Evolutionary conservation across 768 basidiomycete species (phyloP).

Genomic region (Agaricus sinodeliciosus): DNA sequence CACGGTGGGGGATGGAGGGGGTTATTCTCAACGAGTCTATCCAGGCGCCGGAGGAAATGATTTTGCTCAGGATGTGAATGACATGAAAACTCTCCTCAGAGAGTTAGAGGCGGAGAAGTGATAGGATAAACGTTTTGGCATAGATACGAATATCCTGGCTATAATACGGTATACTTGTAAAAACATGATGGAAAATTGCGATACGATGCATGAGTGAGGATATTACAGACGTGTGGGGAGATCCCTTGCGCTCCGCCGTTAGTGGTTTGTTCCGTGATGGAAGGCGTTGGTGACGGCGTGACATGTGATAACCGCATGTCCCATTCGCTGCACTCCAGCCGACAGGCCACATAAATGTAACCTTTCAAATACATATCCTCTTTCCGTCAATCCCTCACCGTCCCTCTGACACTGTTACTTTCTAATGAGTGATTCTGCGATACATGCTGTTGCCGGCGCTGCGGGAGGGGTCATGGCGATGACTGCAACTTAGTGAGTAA

Average conservation of each 20-base stretch:
- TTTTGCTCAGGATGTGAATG: conserved; percentile 64
- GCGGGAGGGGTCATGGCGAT: conserved; percentile 87
- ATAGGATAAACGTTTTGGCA: background rate
- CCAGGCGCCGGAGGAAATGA: conserved; percentile 46
- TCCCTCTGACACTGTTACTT: conserved; percentile 10
- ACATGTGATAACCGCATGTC: conserved; percentile 15
- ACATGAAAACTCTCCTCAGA: conserved; percentile 55
- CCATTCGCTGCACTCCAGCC: conserved; percentile 5
- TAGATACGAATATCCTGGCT: conserved; percentile 4
- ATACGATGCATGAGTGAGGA: background rate
- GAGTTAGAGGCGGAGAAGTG: conserved; percentile 27
- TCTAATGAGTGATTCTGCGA: conserved; percentile 71
- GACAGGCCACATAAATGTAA: conserved; percentile 13
- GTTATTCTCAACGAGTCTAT: conserved; percentile 19
- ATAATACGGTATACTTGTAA: conserved; percentile 4
- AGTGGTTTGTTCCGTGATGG: conserved; percentile 2
- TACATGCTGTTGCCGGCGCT: conserved; percentile 86
- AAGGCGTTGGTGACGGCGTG: conserved; percentile 5
- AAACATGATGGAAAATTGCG: conserved; percentile 2
- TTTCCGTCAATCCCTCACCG: background rate
- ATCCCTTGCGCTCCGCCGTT: no score
- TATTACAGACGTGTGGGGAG: background rate
- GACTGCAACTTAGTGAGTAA: conserved; percentile 76
- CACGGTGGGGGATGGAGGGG: conserved; percentile 49
- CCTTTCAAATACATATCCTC: background rate